Percentiles rank a stretch among this genome's conserved stretches.
Conservation (phyloP, 192 early-diverging fungal species). For the Neocallimastix lanati region DNA sequence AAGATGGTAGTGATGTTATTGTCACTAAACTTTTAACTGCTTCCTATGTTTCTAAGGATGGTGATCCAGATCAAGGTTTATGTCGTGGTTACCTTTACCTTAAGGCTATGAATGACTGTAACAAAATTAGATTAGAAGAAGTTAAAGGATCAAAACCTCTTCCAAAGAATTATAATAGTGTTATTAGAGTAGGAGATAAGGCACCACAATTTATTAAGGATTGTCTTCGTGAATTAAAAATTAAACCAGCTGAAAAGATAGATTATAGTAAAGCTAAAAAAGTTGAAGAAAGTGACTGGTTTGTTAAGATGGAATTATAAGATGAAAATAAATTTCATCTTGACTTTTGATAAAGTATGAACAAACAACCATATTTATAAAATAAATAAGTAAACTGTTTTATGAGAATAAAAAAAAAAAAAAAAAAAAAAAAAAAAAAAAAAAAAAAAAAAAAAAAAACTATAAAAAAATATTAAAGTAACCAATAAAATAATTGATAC, state of each 20-base stretch:
- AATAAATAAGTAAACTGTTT: too few species aligned
- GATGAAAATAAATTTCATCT: too few species aligned
- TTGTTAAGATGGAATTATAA: neutral
- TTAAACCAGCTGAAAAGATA: neutral
- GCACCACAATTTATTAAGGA: neutral
- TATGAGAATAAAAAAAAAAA: too few species aligned
- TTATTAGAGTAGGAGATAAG: neutral
- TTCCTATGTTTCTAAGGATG: neutral
- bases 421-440: too few species aligned
- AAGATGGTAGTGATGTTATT: neutral
- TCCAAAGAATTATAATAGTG: neutral
- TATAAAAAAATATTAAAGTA: too few species aligned
- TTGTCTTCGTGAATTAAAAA: neutral
- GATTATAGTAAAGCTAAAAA: neutral
- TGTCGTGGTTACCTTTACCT: neutral
- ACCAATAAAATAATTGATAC: too few species aligned
- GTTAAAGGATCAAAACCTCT: neutral
- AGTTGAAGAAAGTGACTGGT: neutral
- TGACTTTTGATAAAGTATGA: too few species aligned
- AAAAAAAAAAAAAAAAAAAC: too few species aligned
- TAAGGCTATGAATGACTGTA: neutral
- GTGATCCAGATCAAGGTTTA: neutral
- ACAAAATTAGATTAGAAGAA: neutral
- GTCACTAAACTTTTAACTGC: neutral
- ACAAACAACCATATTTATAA: too few species aligned